Conservation (phyloP, 805 yeast genomes). For the Candida vaughaniae region DNA sequence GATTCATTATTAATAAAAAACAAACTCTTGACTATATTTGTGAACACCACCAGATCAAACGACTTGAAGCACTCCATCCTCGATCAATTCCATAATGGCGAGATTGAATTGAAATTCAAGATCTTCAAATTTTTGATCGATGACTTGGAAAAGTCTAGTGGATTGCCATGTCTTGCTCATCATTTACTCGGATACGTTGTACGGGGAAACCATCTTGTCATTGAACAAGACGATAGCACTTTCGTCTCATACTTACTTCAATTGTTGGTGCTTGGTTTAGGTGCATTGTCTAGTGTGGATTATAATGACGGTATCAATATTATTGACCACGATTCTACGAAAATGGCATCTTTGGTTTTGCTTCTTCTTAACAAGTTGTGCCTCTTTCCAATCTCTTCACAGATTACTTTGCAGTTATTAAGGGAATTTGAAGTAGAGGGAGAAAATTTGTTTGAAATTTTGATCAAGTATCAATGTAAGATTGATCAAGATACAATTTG, state of each 20-base stretch:
- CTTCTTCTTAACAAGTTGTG: conserved; percentile 65
- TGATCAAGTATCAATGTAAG: conserved; percentile 54
- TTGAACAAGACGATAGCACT: conserved; percentile 59
- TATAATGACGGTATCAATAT: conserved; percentile 29
- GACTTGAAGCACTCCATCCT: conserved; percentile 73
- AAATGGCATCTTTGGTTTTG: conserved; percentile 56
- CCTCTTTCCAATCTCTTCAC: conserved; percentile 54
- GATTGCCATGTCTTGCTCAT: conserved; percentile 61
- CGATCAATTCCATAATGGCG: conserved; percentile 53
- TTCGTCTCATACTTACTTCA: conserved; percentile 50
- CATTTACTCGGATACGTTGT: conserved; percentile 72
- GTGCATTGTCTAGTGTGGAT: conserved; percentile 37
- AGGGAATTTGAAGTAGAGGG: conserved; percentile 33
- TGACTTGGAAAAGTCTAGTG: conserved; percentile 42
- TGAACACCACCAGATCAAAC: conserved; percentile 74
- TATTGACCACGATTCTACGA: conserved; percentile 54
- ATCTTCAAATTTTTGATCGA: conserved; percentile 57
- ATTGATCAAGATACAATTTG: conserved; percentile 56
- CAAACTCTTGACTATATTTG: conserved; percentile 66
- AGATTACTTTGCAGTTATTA: conserved; percentile 49
- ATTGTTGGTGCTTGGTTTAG: conserved; percentile 49
- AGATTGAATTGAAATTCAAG: conserved; percentile 51
- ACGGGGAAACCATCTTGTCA: conserved; percentile 42
- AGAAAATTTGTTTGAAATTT: conserved; percentile 47
- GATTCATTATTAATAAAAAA: conserved; percentile 45